These are phyloP conservation scores for Mortierella polycephala DNA, from an alignment of 371 early-diverging fungal genomes.

Conservation along the genomic window DNA sequence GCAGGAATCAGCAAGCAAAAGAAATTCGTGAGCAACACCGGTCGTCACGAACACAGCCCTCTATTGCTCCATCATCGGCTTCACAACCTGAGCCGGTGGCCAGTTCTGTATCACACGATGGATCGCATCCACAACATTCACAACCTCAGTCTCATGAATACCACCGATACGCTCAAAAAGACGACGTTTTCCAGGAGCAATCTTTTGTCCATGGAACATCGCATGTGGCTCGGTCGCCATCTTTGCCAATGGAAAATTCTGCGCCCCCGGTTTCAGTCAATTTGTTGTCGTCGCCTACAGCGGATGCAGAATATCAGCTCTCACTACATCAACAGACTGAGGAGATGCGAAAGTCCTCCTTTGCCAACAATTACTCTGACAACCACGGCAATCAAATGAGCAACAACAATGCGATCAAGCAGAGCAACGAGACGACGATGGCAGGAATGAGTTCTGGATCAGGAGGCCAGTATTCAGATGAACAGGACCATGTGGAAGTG, in stretches of 20 bases:
- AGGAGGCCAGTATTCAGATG: slow-evolving; percentile 40
- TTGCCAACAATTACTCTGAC: not conserved
- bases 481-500: slow-evolving; percentile 51
- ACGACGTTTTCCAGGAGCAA: no score
- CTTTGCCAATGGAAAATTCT: no score
- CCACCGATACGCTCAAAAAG: no score
- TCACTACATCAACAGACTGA: no score
- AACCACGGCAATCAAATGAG: not conserved
- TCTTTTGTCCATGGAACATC: no score
- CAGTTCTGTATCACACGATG: no score
- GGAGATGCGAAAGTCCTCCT: not conserved
- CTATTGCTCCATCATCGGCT: not conserved
- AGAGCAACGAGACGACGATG: slow-evolving; percentile 51
- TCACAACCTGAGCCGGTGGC: not conserved
- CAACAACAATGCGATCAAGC: slow-evolving; percentile 17
- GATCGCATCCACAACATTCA: not conserved
- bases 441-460: slow-evolving; percentile 48
- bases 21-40: slow-evolving; percentile 15
- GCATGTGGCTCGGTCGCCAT: no score
- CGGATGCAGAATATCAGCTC: no score
- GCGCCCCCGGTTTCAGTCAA: no score
- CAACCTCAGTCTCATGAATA: not conserved
- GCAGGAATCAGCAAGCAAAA: slow-evolving; percentile 10
- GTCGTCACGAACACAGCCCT: not conserved
- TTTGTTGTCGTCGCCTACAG: no score